Evolutionary conservation across 2,329 filamentous ascomycete species (phyloP), one percentile per base, ranked within the genome.

Genomic region (Endocalyx cinctus): DNA sequence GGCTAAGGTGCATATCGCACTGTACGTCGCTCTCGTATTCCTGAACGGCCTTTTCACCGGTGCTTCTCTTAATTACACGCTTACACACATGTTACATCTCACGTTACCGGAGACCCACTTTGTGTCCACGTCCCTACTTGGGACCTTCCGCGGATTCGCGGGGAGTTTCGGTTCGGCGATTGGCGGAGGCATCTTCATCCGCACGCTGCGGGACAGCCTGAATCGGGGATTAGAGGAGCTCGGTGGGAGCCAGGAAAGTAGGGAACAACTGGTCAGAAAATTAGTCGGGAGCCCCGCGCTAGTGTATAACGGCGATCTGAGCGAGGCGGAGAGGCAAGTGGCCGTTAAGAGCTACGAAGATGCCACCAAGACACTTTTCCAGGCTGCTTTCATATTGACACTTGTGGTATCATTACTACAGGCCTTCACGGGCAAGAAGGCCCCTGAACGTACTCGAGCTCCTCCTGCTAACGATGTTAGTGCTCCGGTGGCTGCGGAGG

Each of bases 71-170:
- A 92, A 90, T 58, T 94, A 94, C 59, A 84, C 82, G 0, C 71
- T 94, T 3, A 84, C 86, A 0, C 87, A 94, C 50, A 58, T 89
- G 5, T 69, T 94, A 5, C 84, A 92, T 54, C 67, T 90, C 5
- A 84, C 82, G 1, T 64, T 67, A 0, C 67, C 74, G 1, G 69
- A 75, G 6, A 77, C 79, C 1, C 84, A 89, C 48, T 87, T 84
- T 50, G 77, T 92, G 31, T 77, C 83, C 4, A 87, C 82, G 1
- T 83, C 84, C 10, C 66, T 94, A 26, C 61, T 90, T 4, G 77
- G 82, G 17, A 94, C 86, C 1, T 90, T 90, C 59, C 74, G 87
- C 4, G 84, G 84, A 5, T 89, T 92, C 43, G 84, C 84, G 0
- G 85, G 85, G 11, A 84, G 79, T 32, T 92, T 94, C 47, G 86